Evolutionary conservation across 805 yeast species (phyloP).

Genomic region (Myxozyma sirexii): DNA sequence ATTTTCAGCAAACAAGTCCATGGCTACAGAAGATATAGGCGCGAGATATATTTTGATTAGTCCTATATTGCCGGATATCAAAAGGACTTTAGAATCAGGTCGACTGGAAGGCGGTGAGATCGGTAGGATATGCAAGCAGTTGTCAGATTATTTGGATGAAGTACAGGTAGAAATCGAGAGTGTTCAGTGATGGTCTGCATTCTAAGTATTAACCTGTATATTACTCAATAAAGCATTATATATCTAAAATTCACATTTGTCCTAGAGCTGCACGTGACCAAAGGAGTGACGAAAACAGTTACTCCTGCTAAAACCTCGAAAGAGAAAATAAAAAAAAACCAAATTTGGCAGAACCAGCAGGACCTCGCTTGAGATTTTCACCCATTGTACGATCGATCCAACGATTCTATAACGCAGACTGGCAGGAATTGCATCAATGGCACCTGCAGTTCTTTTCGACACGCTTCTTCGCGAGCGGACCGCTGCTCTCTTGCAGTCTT

Average conservation of each 20-base stretch:
- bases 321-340: too few relatives aligned
- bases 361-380: too few relatives aligned
- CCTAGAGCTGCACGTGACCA: not conserved
- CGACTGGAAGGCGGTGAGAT: slow-evolving; percentile 74
- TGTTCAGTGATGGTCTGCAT: not conserved
- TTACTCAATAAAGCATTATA: too few relatives aligned
- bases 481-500: slow-evolving; percentile 62
- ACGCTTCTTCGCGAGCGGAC: slow-evolving; percentile 51
- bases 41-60: slow-evolving; percentile 59
- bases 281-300: not conserved
- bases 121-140: slow-evolving; percentile 48
- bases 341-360: too few relatives aligned
- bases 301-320: too few relatives aligned
- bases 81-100: slow-evolving; percentile 53
- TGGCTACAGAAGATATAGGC: slow-evolving; percentile 62
- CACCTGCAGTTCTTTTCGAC: slow-evolving; percentile 26
- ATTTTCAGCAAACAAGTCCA: slow-evolving; percentile 48
- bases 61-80: slow-evolving; percentile 53
- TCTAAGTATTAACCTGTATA: too few relatives aligned
- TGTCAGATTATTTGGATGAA: slow-evolving; percentile 22
- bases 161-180: not conserved
- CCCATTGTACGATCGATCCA: not conserved
- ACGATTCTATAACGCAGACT: not conserved
- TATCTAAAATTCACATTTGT: too few relatives aligned
- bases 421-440: slow-evolving; percentile 4